phyloP scores from a whole-genome alignment of 2,329 filamentous ascomycete genomes.

The Ophiognomonia clavigignenti-juglandacearum region DNA sequence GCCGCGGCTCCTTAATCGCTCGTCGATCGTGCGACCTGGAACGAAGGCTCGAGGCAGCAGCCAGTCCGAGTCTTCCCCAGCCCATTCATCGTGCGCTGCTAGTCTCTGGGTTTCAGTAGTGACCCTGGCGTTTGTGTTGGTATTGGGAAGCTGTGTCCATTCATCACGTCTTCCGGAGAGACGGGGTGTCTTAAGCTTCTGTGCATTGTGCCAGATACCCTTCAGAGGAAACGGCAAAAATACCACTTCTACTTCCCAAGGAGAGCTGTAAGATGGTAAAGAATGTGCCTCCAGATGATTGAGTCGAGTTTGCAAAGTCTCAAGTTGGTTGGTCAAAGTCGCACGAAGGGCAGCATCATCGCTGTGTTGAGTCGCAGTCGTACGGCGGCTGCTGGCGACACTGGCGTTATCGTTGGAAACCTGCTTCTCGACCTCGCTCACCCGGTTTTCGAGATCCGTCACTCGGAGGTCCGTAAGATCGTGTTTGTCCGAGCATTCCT shows the following conservation, averaged over 20 bases:
- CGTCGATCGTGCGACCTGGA: conserved; percentile 57
- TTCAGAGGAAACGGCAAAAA: conserved; percentile 65
- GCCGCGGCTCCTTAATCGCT: conserved; percentile 70
- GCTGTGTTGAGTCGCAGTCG: conserved; percentile 26
- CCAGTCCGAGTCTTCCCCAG: conserved; percentile 50
- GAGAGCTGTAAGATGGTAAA: conserved; percentile 55
- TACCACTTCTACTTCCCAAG: conserved; percentile 74
- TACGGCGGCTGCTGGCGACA: conserved; percentile 29
- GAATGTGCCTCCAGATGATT: conserved; percentile 51
- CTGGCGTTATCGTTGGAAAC: conserved; percentile 43
- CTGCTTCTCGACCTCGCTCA: conserved; percentile 55
- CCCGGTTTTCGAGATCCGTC: conserved; percentile 61
- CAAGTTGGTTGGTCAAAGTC: conserved; percentile 46
- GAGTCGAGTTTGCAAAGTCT: conserved; percentile 45
- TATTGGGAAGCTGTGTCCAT: conserved; percentile 52
- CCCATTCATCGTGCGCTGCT: conserved; percentile 46
- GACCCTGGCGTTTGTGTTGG: conserved; percentile 39
- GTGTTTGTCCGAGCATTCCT: conserved; percentile 64
- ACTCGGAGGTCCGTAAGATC: conserved; percentile 64
- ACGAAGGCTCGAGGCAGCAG: conserved; percentile 65
- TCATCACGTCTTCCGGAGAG: conserved; percentile 33
- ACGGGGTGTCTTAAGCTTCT: conserved; percentile 41
- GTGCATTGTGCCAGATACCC: conserved; percentile 47
- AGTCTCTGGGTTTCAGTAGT: conserved; percentile 36
- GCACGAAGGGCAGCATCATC: conserved; percentile 40